Percentiles rank a stretch among this genome's conserved stretches.
Conservation (phyloP, 2,329 filamentous ascomycete genomes). For the Aspergillus proliferans region DNA sequence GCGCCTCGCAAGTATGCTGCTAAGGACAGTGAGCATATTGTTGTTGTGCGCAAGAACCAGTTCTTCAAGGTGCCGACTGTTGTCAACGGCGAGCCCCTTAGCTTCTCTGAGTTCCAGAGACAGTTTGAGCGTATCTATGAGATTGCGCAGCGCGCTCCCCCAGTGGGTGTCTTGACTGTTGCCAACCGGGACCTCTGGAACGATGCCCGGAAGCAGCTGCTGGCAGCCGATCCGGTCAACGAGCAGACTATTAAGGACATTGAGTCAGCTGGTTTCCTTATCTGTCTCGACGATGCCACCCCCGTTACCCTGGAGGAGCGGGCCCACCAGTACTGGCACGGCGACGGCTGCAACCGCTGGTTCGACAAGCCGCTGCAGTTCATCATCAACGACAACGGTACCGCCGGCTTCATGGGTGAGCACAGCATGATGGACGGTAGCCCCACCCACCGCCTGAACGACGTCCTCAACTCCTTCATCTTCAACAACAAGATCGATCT, state of each 20-base stretch:
- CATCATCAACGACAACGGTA: constrained; percentile 96
- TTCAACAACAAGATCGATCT: constrained; percentile 94
- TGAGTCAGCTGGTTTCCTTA: constrained; percentile 80
- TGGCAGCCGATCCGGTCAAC: constrained; percentile 73
- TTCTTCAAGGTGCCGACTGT: constrained; percentile 90
- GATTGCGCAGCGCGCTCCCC: constrained; percentile 61
- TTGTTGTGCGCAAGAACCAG: constrained; percentile 90
- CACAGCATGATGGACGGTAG: constrained; percentile 99
- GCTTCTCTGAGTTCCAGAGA: constrained; percentile 78
- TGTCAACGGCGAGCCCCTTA: constrained; percentile 76
- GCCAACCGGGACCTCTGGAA: constrained; percentile 94
- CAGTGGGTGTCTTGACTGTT: constrained; percentile 78
- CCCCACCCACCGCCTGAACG: constrained; percentile 90
- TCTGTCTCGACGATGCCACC: constrained; percentile 86
- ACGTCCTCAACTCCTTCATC: constrained; percentile 86
- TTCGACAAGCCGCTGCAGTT: constrained; percentile 98
- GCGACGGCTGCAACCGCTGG: constrained; percentile 92
- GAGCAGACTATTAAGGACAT: constrained; percentile 70
- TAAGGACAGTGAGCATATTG: constrained; percentile 74
- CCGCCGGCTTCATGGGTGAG: constrained; percentile 94
- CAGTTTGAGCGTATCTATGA: constrained; percentile 84
- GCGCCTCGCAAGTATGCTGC: constrained; percentile 73
- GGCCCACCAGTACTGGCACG: constrained; percentile 95
- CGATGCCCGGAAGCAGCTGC: constrained; percentile 69
- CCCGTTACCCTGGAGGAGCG: constrained; percentile 95